These are phyloP conservation scores for Rhodotorula kratochvilovae DNA, from an alignment of 768 basidiomycete species.

Conservation along the genomic window DNA sequence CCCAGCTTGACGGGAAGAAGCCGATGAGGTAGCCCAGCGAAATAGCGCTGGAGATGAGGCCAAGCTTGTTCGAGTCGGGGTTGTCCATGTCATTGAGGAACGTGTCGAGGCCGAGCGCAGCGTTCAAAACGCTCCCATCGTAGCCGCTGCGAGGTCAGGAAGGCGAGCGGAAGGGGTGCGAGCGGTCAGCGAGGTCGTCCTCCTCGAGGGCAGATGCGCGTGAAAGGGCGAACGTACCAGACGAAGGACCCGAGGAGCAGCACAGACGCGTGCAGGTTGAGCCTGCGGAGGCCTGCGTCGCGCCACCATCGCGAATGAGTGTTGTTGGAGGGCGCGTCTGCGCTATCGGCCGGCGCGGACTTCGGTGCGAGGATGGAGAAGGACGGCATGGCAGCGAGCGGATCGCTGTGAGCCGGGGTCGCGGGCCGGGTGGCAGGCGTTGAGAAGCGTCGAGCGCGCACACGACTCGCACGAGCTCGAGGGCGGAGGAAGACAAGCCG, in stretches of 20 bases:
- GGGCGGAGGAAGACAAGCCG: no score
- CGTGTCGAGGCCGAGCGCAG: background rate
- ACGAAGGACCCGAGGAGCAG: background rate
- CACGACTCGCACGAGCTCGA: no score
- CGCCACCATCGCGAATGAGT: background rate
- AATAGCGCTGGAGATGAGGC: slow-evolving; percentile 1
- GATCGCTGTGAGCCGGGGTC: no score
- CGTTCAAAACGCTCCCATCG: slow-evolving; percentile 10
- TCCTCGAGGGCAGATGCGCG: no score
- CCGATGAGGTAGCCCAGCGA: slow-evolving; percentile 16
- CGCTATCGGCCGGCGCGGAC: background rate
- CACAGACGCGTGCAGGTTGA: background rate
- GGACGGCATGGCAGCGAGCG: background rate
- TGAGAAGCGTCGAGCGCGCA: no score
- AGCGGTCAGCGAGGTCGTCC: no score
- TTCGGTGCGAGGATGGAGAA: background rate
- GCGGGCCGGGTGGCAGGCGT: no score
- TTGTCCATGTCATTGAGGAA: slow-evolving; percentile 2
- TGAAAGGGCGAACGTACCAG: background rate
- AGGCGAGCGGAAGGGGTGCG: no score
- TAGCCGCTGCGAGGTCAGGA: background rate
- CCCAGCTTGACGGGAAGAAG: slow-evolving; percentile 1
- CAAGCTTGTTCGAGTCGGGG: slow-evolving; percentile 5
- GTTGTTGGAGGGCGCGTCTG: background rate
- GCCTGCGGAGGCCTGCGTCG: slow-evolving; percentile 6